Evolutionary conservation across 495 filamentous ascomycete species (phyloP).

Genomic region (Schizothecium vesticola): DNA sequence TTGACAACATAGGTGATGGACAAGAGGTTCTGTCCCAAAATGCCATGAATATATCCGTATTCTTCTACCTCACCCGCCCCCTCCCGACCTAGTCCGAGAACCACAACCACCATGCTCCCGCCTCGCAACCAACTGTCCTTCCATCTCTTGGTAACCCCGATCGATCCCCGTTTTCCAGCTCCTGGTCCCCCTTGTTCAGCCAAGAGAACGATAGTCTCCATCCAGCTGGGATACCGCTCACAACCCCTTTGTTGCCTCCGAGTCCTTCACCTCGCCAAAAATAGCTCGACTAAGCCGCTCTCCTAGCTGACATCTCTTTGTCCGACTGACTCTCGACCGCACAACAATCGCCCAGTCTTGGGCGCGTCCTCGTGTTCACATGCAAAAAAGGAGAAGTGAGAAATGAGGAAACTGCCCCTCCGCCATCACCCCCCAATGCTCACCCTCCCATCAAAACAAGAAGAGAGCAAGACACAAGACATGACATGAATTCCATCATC

Average conservation of each 20-base stretch:
- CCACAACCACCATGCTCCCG: not conserved
- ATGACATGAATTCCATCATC: not conserved
- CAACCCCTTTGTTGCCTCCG: not conserved
- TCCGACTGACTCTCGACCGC: not conserved
- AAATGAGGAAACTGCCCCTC: not conserved
- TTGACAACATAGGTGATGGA: not conserved
- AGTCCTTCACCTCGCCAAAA: not conserved
- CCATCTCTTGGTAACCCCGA: not conserved
- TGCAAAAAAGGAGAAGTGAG: not conserved
- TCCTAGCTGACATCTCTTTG: not conserved
- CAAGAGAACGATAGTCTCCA: too few species aligned
- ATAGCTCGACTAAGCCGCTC: not conserved
- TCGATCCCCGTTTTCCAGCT: not conserved
- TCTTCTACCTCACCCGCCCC: not conserved
- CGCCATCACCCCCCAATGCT: too few species aligned
- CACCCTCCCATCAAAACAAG: too few species aligned
- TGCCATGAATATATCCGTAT: not conserved
- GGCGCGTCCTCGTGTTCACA: not conserved
- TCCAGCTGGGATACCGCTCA: not conserved
- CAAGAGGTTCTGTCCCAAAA: not conserved
- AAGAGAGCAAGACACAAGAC: not conserved
- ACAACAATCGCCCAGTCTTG: not conserved
- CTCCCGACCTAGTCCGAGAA: not conserved
- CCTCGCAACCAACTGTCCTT: not conserved
- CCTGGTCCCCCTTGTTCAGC: not conserved